Evolutionary conservation across 2,329 filamentous ascomycete species (phyloP), one percentile per base, ranked within the genome.

Genomic region (Neofusicoccum umdonicola): DNA sequence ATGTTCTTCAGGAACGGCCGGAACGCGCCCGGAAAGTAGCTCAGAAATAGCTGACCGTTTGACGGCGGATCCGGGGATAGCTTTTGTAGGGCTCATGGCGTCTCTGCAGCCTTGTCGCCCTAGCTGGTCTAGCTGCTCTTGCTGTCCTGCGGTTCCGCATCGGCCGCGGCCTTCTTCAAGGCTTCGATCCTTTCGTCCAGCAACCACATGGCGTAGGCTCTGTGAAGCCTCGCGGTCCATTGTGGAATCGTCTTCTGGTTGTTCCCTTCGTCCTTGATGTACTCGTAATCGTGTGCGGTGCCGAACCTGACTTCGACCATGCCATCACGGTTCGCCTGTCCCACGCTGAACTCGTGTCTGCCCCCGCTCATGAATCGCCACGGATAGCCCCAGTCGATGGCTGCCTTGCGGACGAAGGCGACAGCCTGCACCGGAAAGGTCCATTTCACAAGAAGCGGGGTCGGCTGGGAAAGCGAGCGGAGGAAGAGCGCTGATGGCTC

Each of bases 341-440:
- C 62, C 5, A 64, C 51, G 19, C 51, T 50, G 4, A n/a, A 42
- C 62, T 64, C 62, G 19, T 64, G 62, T 2, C 62, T 35, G 34
- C 62, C 62, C 1, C 62, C 62, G 37, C 51, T 64, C 62, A 58
- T 58, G 13, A 64, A 39, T 7, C 62, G 62, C 62, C 62, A 64
- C 37, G 62, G 62, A n/a, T 64, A 64, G 17, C 52, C 62, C 62
- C 51, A 48, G 3, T 22, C 27, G 7, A 51, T n/a, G n/a, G 52
- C 51, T 6, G 41, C 50, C 9, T n/a, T 35, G 17, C 35, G 42
- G 37, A 57, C 22, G 13, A 51, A 48, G 42, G 27, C 62, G 8
- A 57, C 52, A 15, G 17, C 34, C 11, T 39, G 34, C 15, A 42
- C n/a, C 3, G 62, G 42, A 6, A 50, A 48, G 12, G 42, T 27